phyloP scores from a whole-genome alignment of 768 basidiomycete species.

The Lanmaoa rubissima region DNA sequence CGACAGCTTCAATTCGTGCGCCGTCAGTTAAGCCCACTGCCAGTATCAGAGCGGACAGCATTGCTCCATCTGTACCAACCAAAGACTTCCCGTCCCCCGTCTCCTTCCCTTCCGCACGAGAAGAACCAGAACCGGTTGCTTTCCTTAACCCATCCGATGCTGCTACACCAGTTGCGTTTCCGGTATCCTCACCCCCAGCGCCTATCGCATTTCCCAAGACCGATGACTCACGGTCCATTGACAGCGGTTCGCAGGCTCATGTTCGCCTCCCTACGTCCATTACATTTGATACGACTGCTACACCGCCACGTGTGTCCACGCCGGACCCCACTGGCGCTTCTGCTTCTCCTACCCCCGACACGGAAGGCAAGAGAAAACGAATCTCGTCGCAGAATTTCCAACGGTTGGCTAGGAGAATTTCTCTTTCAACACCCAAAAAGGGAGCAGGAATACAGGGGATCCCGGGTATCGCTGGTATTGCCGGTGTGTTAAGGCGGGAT shows the following conservation, averaged over 20 bases:
- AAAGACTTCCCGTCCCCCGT: constrained; percentile 29
- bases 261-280: constrained; percentile 37
- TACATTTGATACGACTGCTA: constrained; percentile 59
- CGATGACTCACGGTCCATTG: constrained; percentile 32
- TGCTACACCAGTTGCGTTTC: constrained; percentile 34
- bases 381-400: constrained; percentile 88
- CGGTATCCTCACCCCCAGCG: constrained; percentile 31
- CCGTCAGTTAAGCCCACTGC: constrained; percentile 24
- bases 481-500: constrained; percentile 31
- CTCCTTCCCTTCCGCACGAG: constrained; percentile 34
- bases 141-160: constrained; percentile 14
- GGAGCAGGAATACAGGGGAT: constrained; percentile 48
- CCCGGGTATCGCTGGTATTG: constrained; percentile 28
- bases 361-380: constrained; percentile 76
- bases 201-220: constrained; percentile 44
- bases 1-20: constrained; percentile 16
- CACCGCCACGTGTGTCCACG: constrained; percentile 68
- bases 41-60: constrained; percentile 22
- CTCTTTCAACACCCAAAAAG: constrained; percentile 57
- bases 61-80: constrained; percentile 29
- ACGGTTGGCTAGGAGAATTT: constrained; percentile 71
- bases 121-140: constrained; percentile 6
- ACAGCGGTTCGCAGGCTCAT: constrained; percentile 28
- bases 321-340: constrained; percentile 64
- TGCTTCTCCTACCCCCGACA: constrained; percentile 60